Evolutionary conservation across 768 basidiomycete species (phyloP).

Genomic region (Rhodocollybia butyracea): DNA sequence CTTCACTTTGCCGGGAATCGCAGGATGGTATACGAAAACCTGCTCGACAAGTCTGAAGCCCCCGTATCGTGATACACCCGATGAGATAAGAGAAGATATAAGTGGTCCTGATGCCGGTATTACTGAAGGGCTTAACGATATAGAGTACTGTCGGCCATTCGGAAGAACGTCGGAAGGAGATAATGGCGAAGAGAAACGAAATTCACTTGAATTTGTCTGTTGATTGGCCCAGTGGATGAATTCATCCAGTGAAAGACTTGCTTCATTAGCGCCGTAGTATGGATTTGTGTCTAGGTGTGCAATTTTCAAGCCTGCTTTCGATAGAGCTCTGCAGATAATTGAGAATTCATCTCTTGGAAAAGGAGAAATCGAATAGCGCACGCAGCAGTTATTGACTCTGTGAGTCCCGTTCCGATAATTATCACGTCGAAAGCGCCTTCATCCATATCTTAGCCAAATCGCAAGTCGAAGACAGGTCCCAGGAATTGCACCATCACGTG

Average conservation of each 20-base stretch:
- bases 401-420: constrained; percentile 75
- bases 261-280: constrained; percentile 84
- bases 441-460: too few species aligned
- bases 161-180: constrained; percentile 39
- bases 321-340: constrained; percentile 61
- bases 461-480: too few species aligned
- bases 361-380: constrained; percentile 39
- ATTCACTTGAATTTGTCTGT: constrained; percentile 13
- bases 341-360: constrained; percentile 11
- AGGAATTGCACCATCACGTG: too few species aligned
- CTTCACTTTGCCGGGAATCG: constrained; percentile 41
- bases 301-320: constrained; percentile 84
- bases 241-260: constrained; percentile 80
- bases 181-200: constrained; percentile 40
- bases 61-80: constrained; percentile 89
- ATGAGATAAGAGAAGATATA: constrained; percentile 74
- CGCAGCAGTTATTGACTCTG: constrained; percentile 88
- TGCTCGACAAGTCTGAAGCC: constrained; percentile 81
- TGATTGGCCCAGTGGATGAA: constrained; percentile 64
- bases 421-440: constrained; percentile 56
- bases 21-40: constrained; percentile 54
- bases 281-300: constrained; percentile 83
- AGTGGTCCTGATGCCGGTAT: constrained; percentile 77
- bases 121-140: constrained; percentile 82
- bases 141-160: constrained; percentile 72